These are phyloP conservation scores for Cutaneotrichosporon mucoides DNA, from an alignment of 1,284 basidiomycete species.

Conservation along the genomic window DNA sequence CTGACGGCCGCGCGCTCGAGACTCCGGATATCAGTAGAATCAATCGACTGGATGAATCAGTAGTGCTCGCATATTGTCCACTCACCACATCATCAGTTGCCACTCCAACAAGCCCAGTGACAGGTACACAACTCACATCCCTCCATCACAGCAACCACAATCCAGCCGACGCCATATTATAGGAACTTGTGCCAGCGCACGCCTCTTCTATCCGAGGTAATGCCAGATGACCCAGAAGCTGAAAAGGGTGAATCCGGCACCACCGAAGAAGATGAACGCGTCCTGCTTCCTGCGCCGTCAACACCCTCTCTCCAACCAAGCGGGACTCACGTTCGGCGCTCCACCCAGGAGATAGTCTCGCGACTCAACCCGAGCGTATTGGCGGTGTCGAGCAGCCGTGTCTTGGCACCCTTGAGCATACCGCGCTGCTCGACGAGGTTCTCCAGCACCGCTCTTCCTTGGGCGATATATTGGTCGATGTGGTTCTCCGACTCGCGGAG, in stretches of 20 bases:
- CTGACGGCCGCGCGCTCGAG: not conserved
- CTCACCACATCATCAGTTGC: too few relatives aligned
- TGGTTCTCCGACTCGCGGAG: conserved; percentile 71
- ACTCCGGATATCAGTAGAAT: too few relatives aligned
- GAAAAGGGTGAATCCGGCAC: conserved; percentile 78
- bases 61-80: too few relatives aligned
- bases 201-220: conserved; percentile 64
- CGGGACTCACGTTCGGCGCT: conserved; percentile 68
- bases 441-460: conserved; percentile 81
- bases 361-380: conserved; percentile 88
- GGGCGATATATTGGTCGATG: conserved; percentile 83
- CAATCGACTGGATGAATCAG: not conserved
- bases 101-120: too few relatives aligned
- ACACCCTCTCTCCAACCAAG: conserved; percentile 2
- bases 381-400: conserved; percentile 75
- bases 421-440: conserved; percentile 86
- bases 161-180: too few relatives aligned
- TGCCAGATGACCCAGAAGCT: conserved; percentile 86
- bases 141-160: too few relatives aligned
- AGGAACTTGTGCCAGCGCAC: not conserved
- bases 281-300: conserved; percentile 69
- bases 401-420: conserved; percentile 85
- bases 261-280: conserved; percentile 81
- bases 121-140: too few relatives aligned
- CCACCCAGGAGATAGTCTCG: conserved; percentile 92